Base-by-base conservation (phyloP, 176 grass and related monocot genomes). In the Oryza glumipatula region DNA sequence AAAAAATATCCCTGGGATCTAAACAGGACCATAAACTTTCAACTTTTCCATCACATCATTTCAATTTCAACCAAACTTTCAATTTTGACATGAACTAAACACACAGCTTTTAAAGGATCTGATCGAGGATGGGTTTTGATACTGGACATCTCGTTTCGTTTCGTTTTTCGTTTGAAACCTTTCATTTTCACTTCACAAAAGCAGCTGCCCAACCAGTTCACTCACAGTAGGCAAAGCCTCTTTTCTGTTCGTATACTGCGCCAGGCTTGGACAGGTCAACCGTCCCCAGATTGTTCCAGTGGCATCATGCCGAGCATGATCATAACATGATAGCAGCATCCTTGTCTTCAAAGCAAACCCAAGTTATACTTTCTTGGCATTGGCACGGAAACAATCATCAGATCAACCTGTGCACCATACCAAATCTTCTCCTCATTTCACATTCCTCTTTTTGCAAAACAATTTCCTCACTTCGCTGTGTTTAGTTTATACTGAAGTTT, bases 341-440 rank as follows among this genome's bases (percentile, higher is more conserved):
- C 89, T 91, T 87, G 0, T 80, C 84, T 84, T 87, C 69, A 84
- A 91, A 84, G 89, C 84, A 84, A 90, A 58, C 16, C 48, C 76
- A 11, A 70, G 46, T 1, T 38, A 80, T 87, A 12, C 76, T 90
- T 84, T 80, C 64, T 76, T 71, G 30, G n/a, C 32, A 52, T 41
- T 17, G 17, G 67, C 72, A 75, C 67, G 11, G 11, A 47, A 48
- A 22, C 24, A 30, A 28, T 32, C 35, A 68, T 66, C 79, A n/a
- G 48, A 76, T 80, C 48, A 26, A 10, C 70, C 9, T 30, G 67
- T 36, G 45, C 24, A 22, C 23, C 21, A 21, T 12, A 64, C 26
- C n/a, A 82, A 65, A 64, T 51, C 21, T 65, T 49, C 1, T 12
- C 12, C 9, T 63, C 6, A 4, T 65, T 65, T 73, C 72, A 45